Conservation (phyloP, 331 rosid genomes). For the Acacia concinna region DNA sequence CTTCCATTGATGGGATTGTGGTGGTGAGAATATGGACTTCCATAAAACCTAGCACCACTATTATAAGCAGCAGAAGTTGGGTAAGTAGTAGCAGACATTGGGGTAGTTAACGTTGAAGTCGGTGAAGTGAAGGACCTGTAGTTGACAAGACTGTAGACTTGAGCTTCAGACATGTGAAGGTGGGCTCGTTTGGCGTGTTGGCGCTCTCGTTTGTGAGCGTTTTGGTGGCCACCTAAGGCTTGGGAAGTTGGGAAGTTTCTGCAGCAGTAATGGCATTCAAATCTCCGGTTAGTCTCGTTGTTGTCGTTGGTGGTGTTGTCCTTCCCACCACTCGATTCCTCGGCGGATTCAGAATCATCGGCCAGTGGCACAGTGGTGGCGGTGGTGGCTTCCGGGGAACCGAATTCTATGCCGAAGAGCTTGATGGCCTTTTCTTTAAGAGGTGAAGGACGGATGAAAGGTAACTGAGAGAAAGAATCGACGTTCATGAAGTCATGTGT, state of each 20-base stretch:
- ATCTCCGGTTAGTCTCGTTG: conserved; percentile 70
- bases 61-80: background rate
- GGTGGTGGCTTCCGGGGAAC: conserved; percentile 8
- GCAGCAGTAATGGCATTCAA: conserved; percentile 96
- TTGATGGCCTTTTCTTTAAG: conserved; percentile 63
- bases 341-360: background rate
- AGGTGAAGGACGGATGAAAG: conserved; percentile 86
- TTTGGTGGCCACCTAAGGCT: conserved; percentile 97
- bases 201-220: conserved; percentile 92
- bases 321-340: conserved; percentile 34
- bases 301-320: background rate
- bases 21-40: conserved; percentile 49
- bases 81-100: conserved; percentile 12
- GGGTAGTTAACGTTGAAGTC: conserved; percentile 31
- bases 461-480: conserved; percentile 94
- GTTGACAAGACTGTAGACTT: conserved; percentile 65
- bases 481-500: conserved; percentile 96
- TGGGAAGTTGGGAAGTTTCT: conserved; percentile 96
- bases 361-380: background rate
- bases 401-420: conserved; percentile 86
- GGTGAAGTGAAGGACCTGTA: conserved; percentile 44
- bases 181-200: conserved; percentile 93
- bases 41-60: conserved; percentile 48
- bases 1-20: conserved; percentile 70
- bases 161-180: conserved; percentile 68